phyloP scores from a whole-genome alignment of 106 monocot genomes.

The Xerophyta viscosa region DNA sequence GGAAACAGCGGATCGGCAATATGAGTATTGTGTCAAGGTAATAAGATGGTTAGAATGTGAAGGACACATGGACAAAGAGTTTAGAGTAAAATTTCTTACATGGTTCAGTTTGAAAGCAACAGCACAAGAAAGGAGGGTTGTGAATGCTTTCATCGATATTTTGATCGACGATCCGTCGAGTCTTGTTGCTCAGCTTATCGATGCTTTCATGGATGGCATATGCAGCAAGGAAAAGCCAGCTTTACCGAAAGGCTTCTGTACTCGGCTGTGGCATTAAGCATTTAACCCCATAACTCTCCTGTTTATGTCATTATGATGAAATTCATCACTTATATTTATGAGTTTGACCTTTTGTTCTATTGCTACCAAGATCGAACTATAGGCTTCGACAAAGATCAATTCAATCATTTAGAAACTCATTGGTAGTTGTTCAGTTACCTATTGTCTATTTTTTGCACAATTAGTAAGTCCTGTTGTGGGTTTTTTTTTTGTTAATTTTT shows the following conservation, averaged over 20 bases:
- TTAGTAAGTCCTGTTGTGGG: no score
- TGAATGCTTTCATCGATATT: slow-evolving; percentile 25
- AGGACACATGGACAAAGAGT: slow-evolving; percentile 67
- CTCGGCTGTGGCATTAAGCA: slow-evolving; percentile 19
- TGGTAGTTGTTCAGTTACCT: no score
- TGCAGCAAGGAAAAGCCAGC: slow-evolving; percentile 7
- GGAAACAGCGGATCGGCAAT: slow-evolving; percentile 24
- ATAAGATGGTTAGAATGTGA: slow-evolving; percentile 61
- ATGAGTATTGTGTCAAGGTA: slow-evolving; percentile 75
- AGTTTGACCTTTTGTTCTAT: no score
- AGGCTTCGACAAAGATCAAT: no score
- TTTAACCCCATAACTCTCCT: background rate
- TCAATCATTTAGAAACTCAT: no score
- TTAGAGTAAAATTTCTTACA: slow-evolving; percentile 83
- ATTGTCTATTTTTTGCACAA: no score
- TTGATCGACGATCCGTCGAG: slow-evolving; percentile 30
- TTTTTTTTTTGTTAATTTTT: no score
- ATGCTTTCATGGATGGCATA: slow-evolving; percentile 26
- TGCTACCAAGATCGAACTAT: no score
- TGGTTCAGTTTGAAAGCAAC: slow-evolving; percentile 84
- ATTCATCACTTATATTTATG: no score
- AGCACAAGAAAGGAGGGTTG: slow-evolving; percentile 23
- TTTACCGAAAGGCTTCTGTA: slow-evolving; percentile 27
- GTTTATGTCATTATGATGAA: background rate
- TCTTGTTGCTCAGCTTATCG: slow-evolving; percentile 31